Base-by-base conservation (phyloP, 1,139 yeast genomes). In the Yamadazyma diddensiae region DNA sequence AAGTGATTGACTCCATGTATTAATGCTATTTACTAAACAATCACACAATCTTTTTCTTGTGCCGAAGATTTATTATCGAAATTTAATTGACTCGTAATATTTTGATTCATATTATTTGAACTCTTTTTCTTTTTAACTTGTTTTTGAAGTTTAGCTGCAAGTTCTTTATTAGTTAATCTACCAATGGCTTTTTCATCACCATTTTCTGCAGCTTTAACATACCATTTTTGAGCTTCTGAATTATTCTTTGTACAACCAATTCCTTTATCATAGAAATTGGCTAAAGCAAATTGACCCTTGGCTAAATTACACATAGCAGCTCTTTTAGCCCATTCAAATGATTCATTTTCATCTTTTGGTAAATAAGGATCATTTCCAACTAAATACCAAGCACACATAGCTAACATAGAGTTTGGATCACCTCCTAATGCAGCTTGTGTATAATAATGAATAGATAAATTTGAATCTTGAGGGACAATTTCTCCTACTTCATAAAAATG, bases 351-450 rank as follows among this genome's bases (percentile, higher is more conserved):
- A 55, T 90, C 94, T 42, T 78, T 77, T 11, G 81, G 82, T 44
- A 92, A 70, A 38, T 79, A 79, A 13, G 92, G 90, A 25, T 84
- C 92, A 26, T 86, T 82, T 1, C 98, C 98, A 21, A 87, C 83
- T 55, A 90, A 69, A 55, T 88, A 92, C 97, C 97, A 92, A 2
- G 97, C 97, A 57, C 97, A 88, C 70, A 92, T 71, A 3, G 95
- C 90, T 49, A 90, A 68, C 95, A 90, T 92, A 11, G 95, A 82
- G 33, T 76, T 79, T 2, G 95, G 77, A 56, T 92, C 95, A 5
- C 96, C 96, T 2, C 83, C 82, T 28, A 82, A 59, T 0, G 97
- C 96, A 0, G 95, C 95, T 46, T 84, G 81, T 0, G 96, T 88
- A 56, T 87, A 92, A 55, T 90, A 92, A 56, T 92, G 97, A 30